Conservation (phyloP, 2,329 filamentous ascomycete genomes). For the Fusarium hostae region DNA sequence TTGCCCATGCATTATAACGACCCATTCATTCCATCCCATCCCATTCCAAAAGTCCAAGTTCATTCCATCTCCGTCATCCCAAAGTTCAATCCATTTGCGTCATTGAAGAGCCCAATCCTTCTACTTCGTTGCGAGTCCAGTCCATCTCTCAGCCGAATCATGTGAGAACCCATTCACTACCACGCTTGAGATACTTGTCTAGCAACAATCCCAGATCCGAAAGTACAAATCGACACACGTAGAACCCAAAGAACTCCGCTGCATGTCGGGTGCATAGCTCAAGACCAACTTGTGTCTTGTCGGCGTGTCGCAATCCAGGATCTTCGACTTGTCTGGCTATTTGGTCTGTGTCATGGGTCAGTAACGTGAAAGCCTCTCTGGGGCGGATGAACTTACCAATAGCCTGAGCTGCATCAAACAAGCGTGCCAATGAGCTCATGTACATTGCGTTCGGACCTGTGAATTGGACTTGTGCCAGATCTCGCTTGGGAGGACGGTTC, state of each 20-base stretch:
- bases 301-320: slow-evolving; percentile 88
- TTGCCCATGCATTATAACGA: slow-evolving; percentile 26
- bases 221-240: slow-evolving; percentile 94
- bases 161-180: slow-evolving; percentile 86
- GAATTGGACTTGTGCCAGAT: slow-evolving; percentile 75
- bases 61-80: not conserved
- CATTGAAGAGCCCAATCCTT: too few relatives aligned
- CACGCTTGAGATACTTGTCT: slow-evolving; percentile 97
- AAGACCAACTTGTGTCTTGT: slow-evolving; percentile 93
- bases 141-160: slow-evolving; percentile 39
- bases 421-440: slow-evolving; percentile 86
- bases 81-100: not conserved
- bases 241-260: slow-evolving; percentile 97
- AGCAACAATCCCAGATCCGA: slow-evolving; percentile 84
- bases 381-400: slow-evolving; percentile 72
- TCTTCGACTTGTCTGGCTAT: slow-evolving; percentile 97
- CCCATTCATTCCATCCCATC: slow-evolving; percentile 3
- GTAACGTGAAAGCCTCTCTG: not conserved
- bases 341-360: slow-evolving; percentile 72
- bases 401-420: slow-evolving; percentile 94
- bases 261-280: slow-evolving; percentile 94
- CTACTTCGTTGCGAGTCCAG: not conserved
- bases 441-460: slow-evolving; percentile 88
- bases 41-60: not conserved
- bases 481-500: slow-evolving; percentile 76